Evolutionary conservation across 768 basidiomycete genomes (phyloP), one percentile per base, ranked within the genome.

Genomic region (Boletus subcaerulescens): DNA sequence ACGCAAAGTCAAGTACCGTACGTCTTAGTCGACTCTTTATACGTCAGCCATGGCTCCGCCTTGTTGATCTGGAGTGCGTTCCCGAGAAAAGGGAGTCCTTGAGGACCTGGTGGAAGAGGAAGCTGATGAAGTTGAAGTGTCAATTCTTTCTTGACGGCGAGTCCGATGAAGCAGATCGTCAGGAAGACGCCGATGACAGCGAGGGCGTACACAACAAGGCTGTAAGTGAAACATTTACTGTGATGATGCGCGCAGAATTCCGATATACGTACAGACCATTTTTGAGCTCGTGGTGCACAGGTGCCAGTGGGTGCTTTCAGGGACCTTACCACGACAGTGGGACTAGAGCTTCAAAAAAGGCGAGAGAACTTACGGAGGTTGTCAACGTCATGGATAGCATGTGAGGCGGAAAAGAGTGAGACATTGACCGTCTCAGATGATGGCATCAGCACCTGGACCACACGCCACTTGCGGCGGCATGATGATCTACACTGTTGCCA

Each of bases 11-110:
- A 57, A 67, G 6, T 43, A 74, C 72, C 73, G 32, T 71, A 71
- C 22, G 39, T 18, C 45, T 61, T 56, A 35, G 61, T 62, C 73
- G 72, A 74, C 24, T 68, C 62, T 22, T 43, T 32, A 31, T 66
- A 74, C 0, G 69, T 67, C 45, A 72, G 18, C 73, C 72, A 74
- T 12, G 70, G 69, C 15, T 59, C 56, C 10, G 38, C 35, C 18
- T 55, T 58, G 26, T 67, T 65, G 22, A 72, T 58, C 40, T 65
- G 57, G 43, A 64, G 53, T 24, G 61, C 55, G 31, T 55, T 66
- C 12, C 71, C 71, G 36, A 71, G 43, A 17, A 66, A 26, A 4
- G 69, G 71, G 4, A 67, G 48, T 8, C 63, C 66, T 40, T 58
- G 60, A 2, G 71, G 71, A 29, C 70, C 70, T 2, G 70, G 70